Conservation (phyloP, 345 rosid species). For the Bretschneidera sinensis region DNA sequence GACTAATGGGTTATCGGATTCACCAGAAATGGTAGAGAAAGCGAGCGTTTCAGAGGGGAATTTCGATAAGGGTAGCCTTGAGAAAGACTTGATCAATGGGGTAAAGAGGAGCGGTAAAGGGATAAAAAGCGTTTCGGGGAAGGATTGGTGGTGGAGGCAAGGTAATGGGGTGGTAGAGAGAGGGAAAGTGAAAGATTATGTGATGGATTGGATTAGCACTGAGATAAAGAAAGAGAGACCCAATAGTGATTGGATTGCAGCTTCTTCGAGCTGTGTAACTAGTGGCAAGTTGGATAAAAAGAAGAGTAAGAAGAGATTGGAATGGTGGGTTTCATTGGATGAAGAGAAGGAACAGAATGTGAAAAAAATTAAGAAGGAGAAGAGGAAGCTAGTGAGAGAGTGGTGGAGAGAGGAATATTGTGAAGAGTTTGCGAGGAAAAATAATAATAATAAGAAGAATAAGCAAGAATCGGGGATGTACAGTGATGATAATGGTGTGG, state of each 20-base stretch:
- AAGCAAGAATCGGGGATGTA: conserved; percentile 28
- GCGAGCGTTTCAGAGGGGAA: conserved; percentile 18
- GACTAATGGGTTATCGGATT: conserved; percentile 14
- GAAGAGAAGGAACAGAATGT: conserved; percentile 51
- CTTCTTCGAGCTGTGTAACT: conserved; percentile 24
- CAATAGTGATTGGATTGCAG: conserved; percentile 57
- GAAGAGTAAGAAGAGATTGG: conserved; percentile 47
- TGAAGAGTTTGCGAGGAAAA: conserved; percentile 68
- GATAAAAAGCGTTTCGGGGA: conserved; percentile 29
- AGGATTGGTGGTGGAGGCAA: conserved; percentile 74
- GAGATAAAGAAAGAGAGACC: conserved; percentile 84
- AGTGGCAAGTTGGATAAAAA: conserved; percentile 35
- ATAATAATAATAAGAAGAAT: conserved; percentile 48
- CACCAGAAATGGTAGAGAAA: conserved; percentile 33
- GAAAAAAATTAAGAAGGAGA: conserved; percentile 48
- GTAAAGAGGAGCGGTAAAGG: conserved; percentile 29
- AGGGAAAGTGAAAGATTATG: conserved; percentile 73
- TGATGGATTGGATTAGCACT: conserved; percentile 88
- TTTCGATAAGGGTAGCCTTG: conserved; percentile 38
- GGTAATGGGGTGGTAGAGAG: conserved; percentile 33
- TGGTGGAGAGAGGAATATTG: conserved; percentile 99
- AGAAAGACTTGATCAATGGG: conserved; percentile 17
- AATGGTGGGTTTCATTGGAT: conserved; percentile 90
- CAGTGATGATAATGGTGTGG: conserved; percentile 30
- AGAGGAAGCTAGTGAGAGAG: conserved; percentile 73